These are phyloP conservation scores for Hippophae tibetana DNA, from an alignment of 306 rosid species.

Conservation along the genomic window DNA sequence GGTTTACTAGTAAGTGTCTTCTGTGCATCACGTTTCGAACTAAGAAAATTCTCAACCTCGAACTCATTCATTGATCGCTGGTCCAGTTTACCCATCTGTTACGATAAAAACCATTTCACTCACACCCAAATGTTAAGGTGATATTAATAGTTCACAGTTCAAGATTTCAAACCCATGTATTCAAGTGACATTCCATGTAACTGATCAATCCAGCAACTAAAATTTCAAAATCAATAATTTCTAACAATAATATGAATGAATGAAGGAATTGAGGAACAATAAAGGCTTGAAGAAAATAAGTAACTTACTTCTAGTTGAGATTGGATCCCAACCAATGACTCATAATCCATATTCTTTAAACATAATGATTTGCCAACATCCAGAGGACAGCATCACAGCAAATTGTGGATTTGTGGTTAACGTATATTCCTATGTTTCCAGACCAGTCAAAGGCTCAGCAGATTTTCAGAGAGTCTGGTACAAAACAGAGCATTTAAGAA, in stretches of 20 bases:
- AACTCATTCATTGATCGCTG: constrained; percentile 29
- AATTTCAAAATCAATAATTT: background rate
- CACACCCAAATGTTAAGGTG: background rate
- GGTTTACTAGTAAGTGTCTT: constrained; percentile 17
- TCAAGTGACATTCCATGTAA: background rate
- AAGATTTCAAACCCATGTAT: constrained; percentile 1
- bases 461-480: constrained; percentile 3
- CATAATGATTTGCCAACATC: constrained; percentile 3
- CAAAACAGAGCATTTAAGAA: background rate
- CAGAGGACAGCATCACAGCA: constrained; percentile 12
- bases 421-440: constrained; percentile 5
- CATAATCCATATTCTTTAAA: constrained; percentile 15
- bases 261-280: background rate
- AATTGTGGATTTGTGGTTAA: background rate
- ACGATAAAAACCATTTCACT: constrained; percentile 15
- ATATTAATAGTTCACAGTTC: background rate
- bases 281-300: constrained; percentile 1
- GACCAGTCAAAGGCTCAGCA: constrained; percentile 2
- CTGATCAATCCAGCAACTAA: background rate
- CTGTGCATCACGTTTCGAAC: constrained; percentile 20
- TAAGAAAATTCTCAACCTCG: constrained; percentile 32
- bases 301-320: constrained; percentile 27
- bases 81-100: constrained; percentile 41
- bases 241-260: background rate
- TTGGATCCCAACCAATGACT: constrained; percentile 12